phyloP scores from a whole-genome alignment of 2,329 filamentous ascomycete species.

The Neonectria magnoliae region DNA sequence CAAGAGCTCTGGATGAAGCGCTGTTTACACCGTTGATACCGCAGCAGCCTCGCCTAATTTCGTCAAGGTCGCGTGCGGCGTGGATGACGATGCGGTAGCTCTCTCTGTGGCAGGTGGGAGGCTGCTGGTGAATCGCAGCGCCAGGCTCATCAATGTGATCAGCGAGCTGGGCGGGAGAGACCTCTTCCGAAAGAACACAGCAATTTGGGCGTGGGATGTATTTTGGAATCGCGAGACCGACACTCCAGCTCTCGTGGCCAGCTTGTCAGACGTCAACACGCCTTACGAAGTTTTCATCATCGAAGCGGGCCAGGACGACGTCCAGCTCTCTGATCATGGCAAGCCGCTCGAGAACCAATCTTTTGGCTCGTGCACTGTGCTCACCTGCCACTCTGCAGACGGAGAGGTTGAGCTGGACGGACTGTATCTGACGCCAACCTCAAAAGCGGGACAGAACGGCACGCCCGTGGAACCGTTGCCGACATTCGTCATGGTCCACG shows the following conservation, averaged over 20 bases:
- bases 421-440: constrained; percentile 17
- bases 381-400: constrained; percentile 25
- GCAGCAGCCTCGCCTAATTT: background rate
- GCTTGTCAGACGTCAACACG: constrained; percentile 34
- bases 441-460: background rate
- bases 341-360: background rate
- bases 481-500: constrained; percentile 28
- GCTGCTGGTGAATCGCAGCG: constrained; percentile 20
- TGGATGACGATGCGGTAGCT: constrained; percentile 26
- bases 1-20: constrained; percentile 10
- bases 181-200: constrained; percentile 18
- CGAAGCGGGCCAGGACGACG: background rate
- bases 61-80: constrained; percentile 24
- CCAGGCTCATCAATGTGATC: constrained; percentile 7
- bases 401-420: constrained; percentile 27
- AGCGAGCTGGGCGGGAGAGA: constrained; percentile 23
- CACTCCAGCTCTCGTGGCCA: constrained; percentile 10
- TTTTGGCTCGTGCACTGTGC: constrained; percentile 16
- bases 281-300: constrained; percentile 27
- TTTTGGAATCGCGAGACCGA: constrained; percentile 5
- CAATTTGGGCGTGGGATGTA: constrained; percentile 29
- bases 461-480: constrained; percentile 7
- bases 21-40: constrained; percentile 27
- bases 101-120: constrained; percentile 17
- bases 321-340: constrained; percentile 27